A percentile compares a stretch with the other conserved stretches of the same genome.
phyloP scores from a whole-genome alignment of 257 asterid genomes.

The Jasminum sambac region DNA sequence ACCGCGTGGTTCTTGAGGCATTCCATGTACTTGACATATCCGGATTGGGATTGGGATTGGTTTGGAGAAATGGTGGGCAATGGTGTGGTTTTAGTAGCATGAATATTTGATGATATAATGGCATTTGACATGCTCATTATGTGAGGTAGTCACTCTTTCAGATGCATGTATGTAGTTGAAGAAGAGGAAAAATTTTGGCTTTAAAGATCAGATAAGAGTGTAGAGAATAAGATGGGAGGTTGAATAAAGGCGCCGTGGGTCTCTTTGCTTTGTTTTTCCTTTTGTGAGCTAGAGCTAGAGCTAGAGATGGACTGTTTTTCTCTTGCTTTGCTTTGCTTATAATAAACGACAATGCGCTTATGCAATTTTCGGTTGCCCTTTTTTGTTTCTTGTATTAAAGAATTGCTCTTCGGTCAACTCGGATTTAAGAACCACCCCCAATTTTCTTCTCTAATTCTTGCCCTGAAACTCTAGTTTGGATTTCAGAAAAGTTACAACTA shows the following conservation, averaged over 20 bases:
- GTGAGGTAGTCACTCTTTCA: too few relatives aligned
- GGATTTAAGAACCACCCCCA: too few relatives aligned
- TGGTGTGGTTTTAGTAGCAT: too few relatives aligned
- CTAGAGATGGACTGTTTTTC: not conserved
- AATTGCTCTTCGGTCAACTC: not conserved
- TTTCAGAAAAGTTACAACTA: too few relatives aligned
- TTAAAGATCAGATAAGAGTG: too few relatives aligned
- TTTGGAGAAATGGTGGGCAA: not conserved
- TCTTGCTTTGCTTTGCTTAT: conserved; percentile 33
- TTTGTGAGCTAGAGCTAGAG: too few relatives aligned
- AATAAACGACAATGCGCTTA: conserved; percentile 26
- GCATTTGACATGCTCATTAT: not conserved
- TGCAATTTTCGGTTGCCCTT: not conserved
- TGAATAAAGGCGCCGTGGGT: not conserved
- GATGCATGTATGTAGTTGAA: not conserved
- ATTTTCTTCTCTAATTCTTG: too few relatives aligned
- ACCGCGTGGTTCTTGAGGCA: conserved; percentile 53
- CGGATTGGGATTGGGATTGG: not conserved
- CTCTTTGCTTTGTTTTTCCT: not conserved
- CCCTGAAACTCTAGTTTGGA: too few relatives aligned
- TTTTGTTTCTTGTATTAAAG: not conserved
- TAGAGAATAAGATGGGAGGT: not conserved
- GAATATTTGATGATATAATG: too few relatives aligned
- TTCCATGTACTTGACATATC: conserved; percentile 36
- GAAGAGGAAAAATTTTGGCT: not conserved